phyloP scores from a whole-genome alignment of 345 rosid species.

The Viola odorata region DNA sequence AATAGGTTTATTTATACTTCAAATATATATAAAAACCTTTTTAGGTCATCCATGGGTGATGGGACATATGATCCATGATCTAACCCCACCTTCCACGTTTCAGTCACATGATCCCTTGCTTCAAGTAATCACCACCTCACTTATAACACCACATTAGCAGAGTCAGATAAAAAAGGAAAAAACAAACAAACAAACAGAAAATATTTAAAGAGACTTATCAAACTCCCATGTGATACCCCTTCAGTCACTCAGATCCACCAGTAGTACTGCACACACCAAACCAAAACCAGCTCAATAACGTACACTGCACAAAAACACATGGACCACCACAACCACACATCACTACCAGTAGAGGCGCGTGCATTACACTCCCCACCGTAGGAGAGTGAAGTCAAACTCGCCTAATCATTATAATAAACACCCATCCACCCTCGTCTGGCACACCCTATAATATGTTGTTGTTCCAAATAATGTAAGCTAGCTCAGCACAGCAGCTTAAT shows the following conservation, averaged over 20 bases:
- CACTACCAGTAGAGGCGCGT: slow-evolving; percentile 1
- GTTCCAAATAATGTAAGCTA: background rate
- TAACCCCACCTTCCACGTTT: slow-evolving; percentile 37
- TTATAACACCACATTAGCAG: background rate
- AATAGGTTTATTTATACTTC: no score
- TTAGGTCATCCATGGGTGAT: background rate
- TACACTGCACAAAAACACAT: background rate
- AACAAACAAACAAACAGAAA: background rate
- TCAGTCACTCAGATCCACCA: slow-evolving; percentile 15
- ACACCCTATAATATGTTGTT: background rate
- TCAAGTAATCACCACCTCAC: slow-evolving; percentile 10
- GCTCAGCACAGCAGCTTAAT: background rate
- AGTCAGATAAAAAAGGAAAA: background rate
- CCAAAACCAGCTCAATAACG: background rate
- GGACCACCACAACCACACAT: no score
- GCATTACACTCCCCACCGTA: background rate
- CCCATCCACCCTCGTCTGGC: background rate
- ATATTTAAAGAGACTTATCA: slow-evolving; percentile 9
- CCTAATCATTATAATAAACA: background rate
- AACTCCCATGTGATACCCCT: slow-evolving; percentile 20
- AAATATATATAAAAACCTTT: no score
- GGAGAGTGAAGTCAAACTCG: slow-evolving; percentile 14
- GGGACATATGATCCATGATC: slow-evolving; percentile 17
- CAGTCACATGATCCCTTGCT: slow-evolving; percentile 37
- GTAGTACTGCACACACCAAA: background rate